Evolutionary conservation across 495 filamentous ascomycete genomes (phyloP).

Genomic region (Penicillium egyptiacum): DNA sequence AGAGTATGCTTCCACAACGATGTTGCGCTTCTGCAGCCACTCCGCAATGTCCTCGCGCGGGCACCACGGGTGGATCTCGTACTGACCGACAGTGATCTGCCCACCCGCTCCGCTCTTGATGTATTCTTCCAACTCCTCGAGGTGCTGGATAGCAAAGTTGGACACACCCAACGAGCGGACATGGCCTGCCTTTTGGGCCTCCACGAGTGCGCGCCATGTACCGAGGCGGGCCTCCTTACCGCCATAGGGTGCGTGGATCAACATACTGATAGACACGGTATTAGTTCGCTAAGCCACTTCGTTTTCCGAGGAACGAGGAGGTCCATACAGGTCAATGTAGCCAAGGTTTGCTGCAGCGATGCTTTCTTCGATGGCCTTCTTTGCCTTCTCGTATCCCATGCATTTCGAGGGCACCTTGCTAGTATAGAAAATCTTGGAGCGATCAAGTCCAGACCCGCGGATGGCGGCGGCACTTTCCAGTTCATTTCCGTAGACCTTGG

Average conservation of each 20-base stretch:
- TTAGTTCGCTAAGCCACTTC: constrained; percentile 1
- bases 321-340: constrained; percentile 55
- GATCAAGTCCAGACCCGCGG: constrained; percentile 43
- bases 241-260: constrained; percentile 59
- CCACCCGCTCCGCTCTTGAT: constrained; percentile 73
- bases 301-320: neutral
- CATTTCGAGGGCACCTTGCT: constrained; percentile 50
- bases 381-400: constrained; percentile 53
- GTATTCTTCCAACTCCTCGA: constrained; percentile 67
- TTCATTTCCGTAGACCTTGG: constrained; percentile 56
- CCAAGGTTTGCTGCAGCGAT: constrained; percentile 47
- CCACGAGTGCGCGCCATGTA: constrained; percentile 55
- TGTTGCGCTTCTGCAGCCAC: constrained; percentile 68
- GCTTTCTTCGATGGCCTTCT: constrained; percentile 49
- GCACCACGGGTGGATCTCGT: constrained; percentile 92
- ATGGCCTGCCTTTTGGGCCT: constrained; percentile 54
- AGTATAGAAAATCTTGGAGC: constrained; percentile 57
- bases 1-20: constrained; percentile 77
- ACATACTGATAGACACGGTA: constrained; percentile 31
- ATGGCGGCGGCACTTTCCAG: constrained; percentile 49
- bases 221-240: constrained; percentile 50
- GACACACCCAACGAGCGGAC: constrained; percentile 56
- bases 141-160: constrained; percentile 56
- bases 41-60: constrained; percentile 69
- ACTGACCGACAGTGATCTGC: constrained; percentile 78